phyloP scores from a whole-genome alignment of 148 eudicot genomes.

The Rhododendron mucronatum region DNA sequence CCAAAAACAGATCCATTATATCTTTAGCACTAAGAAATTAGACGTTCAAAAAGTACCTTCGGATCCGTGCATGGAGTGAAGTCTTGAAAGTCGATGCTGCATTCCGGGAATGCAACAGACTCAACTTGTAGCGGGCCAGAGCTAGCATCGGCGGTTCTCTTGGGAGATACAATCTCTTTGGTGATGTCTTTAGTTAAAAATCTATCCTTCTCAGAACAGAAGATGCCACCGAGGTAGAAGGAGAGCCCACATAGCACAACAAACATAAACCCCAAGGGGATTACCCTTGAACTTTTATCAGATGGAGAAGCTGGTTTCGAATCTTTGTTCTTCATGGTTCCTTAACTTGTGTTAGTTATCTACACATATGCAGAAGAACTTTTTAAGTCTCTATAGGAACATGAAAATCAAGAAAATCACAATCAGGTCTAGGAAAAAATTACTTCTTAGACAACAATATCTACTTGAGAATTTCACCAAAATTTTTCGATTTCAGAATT shows the following conservation, averaged over 20 bases:
- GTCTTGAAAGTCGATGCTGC: slow-evolving; percentile 61
- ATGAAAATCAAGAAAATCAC: not conserved
- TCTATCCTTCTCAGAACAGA: slow-evolving; percentile 45
- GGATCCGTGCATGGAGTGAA: slow-evolving; percentile 97
- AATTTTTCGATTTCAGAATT: not conserved
- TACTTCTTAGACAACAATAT: not conserved
- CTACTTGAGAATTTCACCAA: not conserved
- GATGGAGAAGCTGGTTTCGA: slow-evolving; percentile 45
- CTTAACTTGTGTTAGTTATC: slow-evolving; percentile 18
- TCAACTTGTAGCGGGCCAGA: slow-evolving; percentile 43
- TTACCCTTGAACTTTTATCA: slow-evolving; percentile 51
- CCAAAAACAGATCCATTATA: not conserved
- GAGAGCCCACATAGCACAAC: slow-evolving; percentile 76
- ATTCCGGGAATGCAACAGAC: slow-evolving; percentile 56
- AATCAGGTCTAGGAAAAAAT: not conserved
- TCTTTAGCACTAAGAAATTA: not conserved
- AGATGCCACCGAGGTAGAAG: slow-evolving; percentile 83
- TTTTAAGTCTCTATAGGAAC: not conserved
- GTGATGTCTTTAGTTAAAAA: slow-evolving; percentile 32
- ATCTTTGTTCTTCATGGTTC: slow-evolving; percentile 50
- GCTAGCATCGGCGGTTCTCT: slow-evolving; percentile 8
- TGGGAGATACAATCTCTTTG: slow-evolving; percentile 17
- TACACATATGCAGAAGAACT: slow-evolving; percentile 16
- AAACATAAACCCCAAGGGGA: slow-evolving; percentile 47
- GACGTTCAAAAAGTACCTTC: slow-evolving; percentile 32